phyloP scores from a whole-genome alignment of 108 stramenopile genomes.

The Skeletonema tropicum region DNA sequence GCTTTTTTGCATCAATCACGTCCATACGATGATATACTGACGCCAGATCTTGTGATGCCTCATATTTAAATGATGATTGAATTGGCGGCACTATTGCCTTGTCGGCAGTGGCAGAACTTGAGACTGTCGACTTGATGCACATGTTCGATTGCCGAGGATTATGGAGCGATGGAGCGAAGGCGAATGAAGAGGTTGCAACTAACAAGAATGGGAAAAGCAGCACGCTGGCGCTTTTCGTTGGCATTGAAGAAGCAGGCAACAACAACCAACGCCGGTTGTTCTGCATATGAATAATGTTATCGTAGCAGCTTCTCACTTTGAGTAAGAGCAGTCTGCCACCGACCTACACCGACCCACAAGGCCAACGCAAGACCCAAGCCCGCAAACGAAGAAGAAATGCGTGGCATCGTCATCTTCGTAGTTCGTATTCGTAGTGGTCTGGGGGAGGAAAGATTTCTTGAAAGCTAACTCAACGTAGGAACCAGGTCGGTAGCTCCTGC shows the following conservation, averaged over 20 bases:
- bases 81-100: neutral
- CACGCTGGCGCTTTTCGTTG: neutral
- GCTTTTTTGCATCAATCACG: slow-evolving; percentile 19
- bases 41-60: slow-evolving; percentile 13
- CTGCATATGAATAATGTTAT: no score
- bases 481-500: neutral
- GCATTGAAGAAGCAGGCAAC: neutral
- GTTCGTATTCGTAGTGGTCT: no score
- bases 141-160: neutral
- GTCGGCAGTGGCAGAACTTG: neutral
- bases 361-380: no score
- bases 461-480: neutral
- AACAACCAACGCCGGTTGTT: no score
- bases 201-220: neutral
- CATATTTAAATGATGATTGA: neutral
- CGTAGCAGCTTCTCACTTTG: no score
- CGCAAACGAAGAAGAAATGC: no score
- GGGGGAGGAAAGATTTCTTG: no score
- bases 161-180: neutral
- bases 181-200: neutral
- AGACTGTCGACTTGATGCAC: neutral
- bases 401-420: no score
- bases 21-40: slow-evolving; percentile 37
- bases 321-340: no score
- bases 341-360: no score